Evolutionary conservation across 352 stramenopile genomes (phyloP), one percentile per base, ranked within the genome.

Genomic region (Phytopythium chamaehyphon): DNA sequence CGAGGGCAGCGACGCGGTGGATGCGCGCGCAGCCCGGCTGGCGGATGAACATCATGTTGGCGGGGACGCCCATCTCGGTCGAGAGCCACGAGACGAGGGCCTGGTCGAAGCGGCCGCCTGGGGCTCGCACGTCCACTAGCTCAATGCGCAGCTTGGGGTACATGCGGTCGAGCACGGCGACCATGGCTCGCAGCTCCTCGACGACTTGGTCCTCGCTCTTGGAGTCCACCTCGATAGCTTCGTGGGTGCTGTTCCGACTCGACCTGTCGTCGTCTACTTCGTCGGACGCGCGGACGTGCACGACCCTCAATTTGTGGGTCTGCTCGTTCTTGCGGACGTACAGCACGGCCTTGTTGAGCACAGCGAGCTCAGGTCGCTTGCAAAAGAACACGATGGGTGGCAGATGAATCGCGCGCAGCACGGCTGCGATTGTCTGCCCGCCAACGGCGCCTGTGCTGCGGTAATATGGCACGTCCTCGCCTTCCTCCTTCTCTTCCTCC

Each of bases 41-140:
- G 28, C 80, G 75, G 51, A 97, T 96, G 55, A 98, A 98, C 86
- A 98, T 97, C 82, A 95, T 96, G 50, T 97, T 97, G 31, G 78
- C 75, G 4, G 74, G 78, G 18, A 98, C 76, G 15, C 62, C 47
- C 22, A 96, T 60, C 40, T 93, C 69, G 33, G 81, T 55, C 1
- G 76, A 71, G 40, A 97, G 48, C 83, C 87, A 97, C 51, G 96
- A 78, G 15, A 97, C 83, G n/a, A 90, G 61, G n/a, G 75, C 70
- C 23, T 83, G 73, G 37, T 92, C 85, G 40, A 93, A 90, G 37
- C 40, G 61, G 16, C 71, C 76, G 22, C 81, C 72, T 18, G 59
- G 48, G 8, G 69, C 67, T 33, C 61, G 72, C 15, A 97, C 76
- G 26, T 74, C 67, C 28, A 97, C 57, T 37, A 97, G 86, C 51